A percentile compares a stretch with the other conserved stretches of the same genome.
phyloP scores from a whole-genome alignment of 2,329 filamentous ascomycete genomes.

The Shiraia bambusicola region DNA sequence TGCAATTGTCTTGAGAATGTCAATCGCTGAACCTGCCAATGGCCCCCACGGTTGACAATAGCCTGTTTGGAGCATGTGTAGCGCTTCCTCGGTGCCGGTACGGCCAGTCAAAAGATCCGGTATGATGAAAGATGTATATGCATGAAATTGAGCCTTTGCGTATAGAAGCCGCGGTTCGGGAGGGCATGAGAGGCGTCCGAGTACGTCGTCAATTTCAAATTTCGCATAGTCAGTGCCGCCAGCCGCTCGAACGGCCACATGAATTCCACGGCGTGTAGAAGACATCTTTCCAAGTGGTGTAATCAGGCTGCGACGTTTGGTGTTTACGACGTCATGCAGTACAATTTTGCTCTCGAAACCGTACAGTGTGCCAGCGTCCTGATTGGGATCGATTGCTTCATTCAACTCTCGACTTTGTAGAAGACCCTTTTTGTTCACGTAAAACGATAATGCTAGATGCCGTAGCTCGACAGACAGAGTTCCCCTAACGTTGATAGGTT shows the following conservation, averaged over 20 bases:
- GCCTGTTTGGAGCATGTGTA: slow-evolving; percentile 51
- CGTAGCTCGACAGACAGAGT: slow-evolving; percentile 52
- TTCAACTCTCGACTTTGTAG: slow-evolving; percentile 54
- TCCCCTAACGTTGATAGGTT: slow-evolving; percentile 36
- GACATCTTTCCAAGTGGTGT: slow-evolving; percentile 49
- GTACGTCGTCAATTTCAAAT: slow-evolving; percentile 55
- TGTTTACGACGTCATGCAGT: slow-evolving; percentile 47
- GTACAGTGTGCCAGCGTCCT: slow-evolving; percentile 61
- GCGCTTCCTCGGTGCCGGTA: slow-evolving; percentile 58
- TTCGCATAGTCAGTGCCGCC: slow-evolving; percentile 43
- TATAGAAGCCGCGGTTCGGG: slow-evolving; percentile 57
- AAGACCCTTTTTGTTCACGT: slow-evolving; percentile 46
- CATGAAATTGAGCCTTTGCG: slow-evolving; percentile 60
- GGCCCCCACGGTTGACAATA: slow-evolving; percentile 44
- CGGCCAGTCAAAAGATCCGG: slow-evolving; percentile 50
- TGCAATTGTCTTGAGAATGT: slow-evolving; percentile 26
- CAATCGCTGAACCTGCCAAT: not conserved
- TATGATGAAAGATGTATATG: slow-evolving; percentile 53
- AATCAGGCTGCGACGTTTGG: slow-evolving; percentile 52
- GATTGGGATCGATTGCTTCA: slow-evolving; percentile 52
- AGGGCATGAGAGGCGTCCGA: slow-evolving; percentile 58
- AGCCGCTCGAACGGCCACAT: slow-evolving; percentile 45
- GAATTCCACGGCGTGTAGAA: slow-evolving; percentile 39
- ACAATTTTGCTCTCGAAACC: slow-evolving; percentile 61
- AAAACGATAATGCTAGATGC: slow-evolving; percentile 55